Evolutionary conservation across 768 basidiomycete genomes (phyloP).

Genomic region (Mycena rebaudengoi): DNA sequence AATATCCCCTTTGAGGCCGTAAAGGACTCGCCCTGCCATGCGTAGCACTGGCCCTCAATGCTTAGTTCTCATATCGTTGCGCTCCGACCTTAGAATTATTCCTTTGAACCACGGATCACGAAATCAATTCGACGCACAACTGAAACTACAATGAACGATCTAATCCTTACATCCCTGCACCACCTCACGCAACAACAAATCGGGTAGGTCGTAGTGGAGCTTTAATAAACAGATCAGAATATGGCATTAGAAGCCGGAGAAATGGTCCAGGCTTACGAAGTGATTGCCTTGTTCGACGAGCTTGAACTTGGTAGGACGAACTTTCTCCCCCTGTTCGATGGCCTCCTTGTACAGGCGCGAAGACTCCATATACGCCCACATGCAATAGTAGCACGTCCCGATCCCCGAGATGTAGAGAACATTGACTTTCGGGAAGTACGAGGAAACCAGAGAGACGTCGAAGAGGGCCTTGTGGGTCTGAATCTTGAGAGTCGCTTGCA

Average conservation of each 20-base stretch:
- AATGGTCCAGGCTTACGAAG: slow-evolving; percentile 18
- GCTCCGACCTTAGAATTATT: too few relatives aligned
- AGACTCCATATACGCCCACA: slow-evolving; percentile 18
- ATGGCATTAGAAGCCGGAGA: too few relatives aligned
- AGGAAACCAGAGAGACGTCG: not conserved
- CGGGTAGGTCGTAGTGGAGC: slow-evolving; percentile 12
- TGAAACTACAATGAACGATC: too few relatives aligned
- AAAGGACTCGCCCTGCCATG: too few relatives aligned
- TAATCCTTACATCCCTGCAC: not conserved
- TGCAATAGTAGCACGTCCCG: slow-evolving; percentile 1
- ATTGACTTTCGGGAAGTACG: slow-evolving; percentile 12
- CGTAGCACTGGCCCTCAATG: too few relatives aligned
- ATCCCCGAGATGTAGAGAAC: slow-evolving; percentile 4
- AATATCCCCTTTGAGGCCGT: too few relatives aligned
- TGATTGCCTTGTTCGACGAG: slow-evolving; percentile 4
- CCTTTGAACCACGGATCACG: too few relatives aligned
- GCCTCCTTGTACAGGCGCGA: not conserved
- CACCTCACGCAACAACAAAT: not conserved
- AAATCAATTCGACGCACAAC: too few relatives aligned
- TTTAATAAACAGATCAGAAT: not conserved
- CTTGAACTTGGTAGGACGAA: slow-evolving; percentile 2
- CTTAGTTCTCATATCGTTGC: too few relatives aligned
- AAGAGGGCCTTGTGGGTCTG: slow-evolving; percentile 3
- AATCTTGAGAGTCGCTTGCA: not conserved
- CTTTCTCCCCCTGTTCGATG: not conserved